Evolutionary conservation across 345 rosid species (phyloP), one percentile per base, ranked within the genome.

Genomic region (Nephelium lappaceum): DNA sequence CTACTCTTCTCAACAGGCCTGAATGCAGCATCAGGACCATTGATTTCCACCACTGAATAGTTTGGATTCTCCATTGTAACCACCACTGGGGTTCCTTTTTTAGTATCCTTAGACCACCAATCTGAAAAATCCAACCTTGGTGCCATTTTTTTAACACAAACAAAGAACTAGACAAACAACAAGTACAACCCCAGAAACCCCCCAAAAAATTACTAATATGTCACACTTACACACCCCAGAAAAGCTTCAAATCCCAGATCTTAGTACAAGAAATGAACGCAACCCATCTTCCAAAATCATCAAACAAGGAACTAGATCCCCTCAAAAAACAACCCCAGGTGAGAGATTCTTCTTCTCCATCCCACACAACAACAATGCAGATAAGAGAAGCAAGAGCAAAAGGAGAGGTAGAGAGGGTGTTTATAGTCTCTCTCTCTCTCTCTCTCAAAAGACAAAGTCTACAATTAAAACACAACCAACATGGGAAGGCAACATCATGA

Each of bases 11-110:
- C 98, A 60, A 90, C 92, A 0, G 94, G 93, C 83, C 88, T 80
- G 79, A 94, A 94, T 71, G 97, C 96, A 67, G 92, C 84, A 84
- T 94, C 98, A 66, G 98, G 98, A 43, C 91, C 96, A 27, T 91
- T 84, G 81, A 93, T 93, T 88, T 94, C 98, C 21, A 93, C 92
- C 5, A 91, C 92, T 0, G 98, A 93, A 86, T 86, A 91, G 74
- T 86, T 93, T 36, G 97, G 93, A 81, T 89, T 91, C 84, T 89
- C 97, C 97, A 94, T 94, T 80, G 87, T 95, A 11, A 93, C 97
- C 12, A 91, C 95, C 67, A 95, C 97, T 1, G 98, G 95, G 21
- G 93, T 88, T 27, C 97, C 96, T 76, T 85, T 89, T 85, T 88
- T 86, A 63, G 84, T 81, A 5, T 89, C 89, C 64, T 91, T 90